A percentile compares a stretch with the other conserved stretches of the same genome.
phyloP scores from a whole-genome alignment of 2,329 filamentous ascomycete species.

The Diaporthe amygdali region DNA sequence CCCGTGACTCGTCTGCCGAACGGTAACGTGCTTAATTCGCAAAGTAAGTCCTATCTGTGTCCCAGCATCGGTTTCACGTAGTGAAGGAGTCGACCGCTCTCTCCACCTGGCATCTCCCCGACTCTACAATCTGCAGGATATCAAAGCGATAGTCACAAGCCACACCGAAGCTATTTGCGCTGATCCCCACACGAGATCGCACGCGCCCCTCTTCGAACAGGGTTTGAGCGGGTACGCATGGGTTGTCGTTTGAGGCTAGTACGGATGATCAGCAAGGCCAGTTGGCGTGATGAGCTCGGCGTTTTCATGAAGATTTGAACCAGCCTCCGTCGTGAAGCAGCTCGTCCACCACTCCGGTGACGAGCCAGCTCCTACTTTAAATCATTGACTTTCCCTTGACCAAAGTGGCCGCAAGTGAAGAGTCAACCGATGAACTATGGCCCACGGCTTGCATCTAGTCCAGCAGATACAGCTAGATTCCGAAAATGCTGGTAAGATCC shows the following conservation, averaged over 20 bases:
- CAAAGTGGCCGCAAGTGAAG: not conserved
- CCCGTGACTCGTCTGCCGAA: not conserved
- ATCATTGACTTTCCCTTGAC: not conserved
- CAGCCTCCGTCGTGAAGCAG: not conserved
- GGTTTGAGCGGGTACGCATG: not conserved
- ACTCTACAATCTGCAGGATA: not conserved
- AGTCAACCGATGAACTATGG: not conserved
- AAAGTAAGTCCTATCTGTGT: too few relatives aligned
- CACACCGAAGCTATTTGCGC: not conserved
- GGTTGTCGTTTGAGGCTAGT: slow-evolving; percentile 1
- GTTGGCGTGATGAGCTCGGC: slow-evolving; percentile 24
- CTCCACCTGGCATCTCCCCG: not conserved
- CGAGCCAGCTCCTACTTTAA: not conserved
- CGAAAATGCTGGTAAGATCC: not conserved
- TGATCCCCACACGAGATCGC: not conserved
- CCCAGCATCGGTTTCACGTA: not conserved
- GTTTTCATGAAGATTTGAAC: not conserved
- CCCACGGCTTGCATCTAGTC: not conserved
- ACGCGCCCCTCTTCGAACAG: not conserved
- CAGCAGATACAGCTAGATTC: not conserved
- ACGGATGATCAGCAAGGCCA: not conserved
- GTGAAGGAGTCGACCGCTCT: not conserved
- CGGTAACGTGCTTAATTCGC: not conserved
- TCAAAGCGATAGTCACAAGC: not conserved
- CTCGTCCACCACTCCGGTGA: not conserved